phyloP scores from a whole-genome alignment of 2,329 filamentous ascomycete genomes.

The Xylariaceae sp. region DNA sequence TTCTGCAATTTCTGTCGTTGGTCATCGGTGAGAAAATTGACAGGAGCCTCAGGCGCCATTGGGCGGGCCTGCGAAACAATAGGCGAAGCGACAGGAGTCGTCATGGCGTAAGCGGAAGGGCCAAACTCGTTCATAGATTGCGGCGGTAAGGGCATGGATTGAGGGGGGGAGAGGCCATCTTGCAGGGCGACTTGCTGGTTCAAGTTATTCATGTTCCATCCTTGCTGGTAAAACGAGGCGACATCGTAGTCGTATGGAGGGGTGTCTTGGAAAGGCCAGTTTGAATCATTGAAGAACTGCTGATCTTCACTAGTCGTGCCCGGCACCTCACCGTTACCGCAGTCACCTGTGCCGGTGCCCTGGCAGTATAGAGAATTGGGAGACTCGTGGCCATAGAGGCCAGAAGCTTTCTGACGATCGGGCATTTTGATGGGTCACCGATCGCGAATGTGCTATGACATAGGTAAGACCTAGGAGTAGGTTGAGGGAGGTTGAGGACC shows the following conservation, averaged over 20 bases:
- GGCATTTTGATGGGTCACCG: constrained; percentile 33
- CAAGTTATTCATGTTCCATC: constrained; percentile 29
- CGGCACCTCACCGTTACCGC: constrained; percentile 11
- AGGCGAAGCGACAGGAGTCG: constrained; percentile 26
- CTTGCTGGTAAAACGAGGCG: constrained; percentile 33
- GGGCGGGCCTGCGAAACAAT: constrained; percentile 27
- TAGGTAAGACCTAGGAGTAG: constrained; percentile 22
- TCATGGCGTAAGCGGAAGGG: constrained; percentile 33
- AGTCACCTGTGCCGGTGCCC: constrained; percentile 23
- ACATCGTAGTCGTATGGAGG: constrained; percentile 44
- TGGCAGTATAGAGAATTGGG: constrained; percentile 32
- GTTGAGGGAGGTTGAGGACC: constrained; percentile 10
- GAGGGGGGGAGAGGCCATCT: constrained; percentile 31
- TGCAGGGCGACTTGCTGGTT: constrained; percentile 27
- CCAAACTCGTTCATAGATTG: constrained; percentile 31
- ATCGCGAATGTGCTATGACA: constrained; percentile 35
- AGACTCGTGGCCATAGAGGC: constrained; percentile 44
- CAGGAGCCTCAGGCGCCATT: constrained; percentile 30
- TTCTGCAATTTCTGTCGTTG: constrained; percentile 57
- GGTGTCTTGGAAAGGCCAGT: constrained; percentile 46
- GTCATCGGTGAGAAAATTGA: constrained; percentile 48
- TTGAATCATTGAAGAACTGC: constrained; percentile 36
- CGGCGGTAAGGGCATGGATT: constrained; percentile 25
- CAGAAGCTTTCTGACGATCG: constrained; percentile 35
- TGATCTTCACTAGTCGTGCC: constrained; percentile 20